Conservation (phyloP, 1,139 yeast genomes). For the Protomyces lactucae-debilis region DNA sequence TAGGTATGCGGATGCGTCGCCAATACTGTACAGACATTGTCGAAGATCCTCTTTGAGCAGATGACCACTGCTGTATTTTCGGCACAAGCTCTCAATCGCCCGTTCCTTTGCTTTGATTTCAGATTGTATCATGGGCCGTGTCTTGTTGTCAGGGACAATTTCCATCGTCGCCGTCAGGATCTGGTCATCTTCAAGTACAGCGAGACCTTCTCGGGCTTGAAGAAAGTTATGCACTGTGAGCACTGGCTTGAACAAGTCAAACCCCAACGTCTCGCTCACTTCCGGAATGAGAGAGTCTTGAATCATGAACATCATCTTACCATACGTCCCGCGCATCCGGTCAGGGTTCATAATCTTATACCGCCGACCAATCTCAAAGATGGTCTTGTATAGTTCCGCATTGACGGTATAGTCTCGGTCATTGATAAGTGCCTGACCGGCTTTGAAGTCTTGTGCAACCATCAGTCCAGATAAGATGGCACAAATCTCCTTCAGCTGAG, state of each 20-base stretch:
- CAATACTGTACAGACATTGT: slow-evolving; percentile 64
- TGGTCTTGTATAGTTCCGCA: slow-evolving; percentile 60
- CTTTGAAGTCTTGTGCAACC: slow-evolving; percentile 64
- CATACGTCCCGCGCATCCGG: slow-evolving; percentile 66
- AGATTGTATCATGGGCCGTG: slow-evolving; percentile 50
- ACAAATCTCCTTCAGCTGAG: slow-evolving; percentile 65
- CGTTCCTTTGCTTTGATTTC: slow-evolving; percentile 58
- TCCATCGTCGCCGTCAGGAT: slow-evolving; percentile 60
- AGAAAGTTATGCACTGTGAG: slow-evolving; percentile 54
- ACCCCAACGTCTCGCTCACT: slow-evolving; percentile 60
- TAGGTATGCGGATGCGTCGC: slow-evolving; percentile 68
- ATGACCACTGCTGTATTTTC: slow-evolving; percentile 41
- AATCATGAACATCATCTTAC: slow-evolving; percentile 70
- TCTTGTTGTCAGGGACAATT: slow-evolving; percentile 53
- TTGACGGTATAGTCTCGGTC: slow-evolving; percentile 61
- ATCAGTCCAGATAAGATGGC: slow-evolving; percentile 68
- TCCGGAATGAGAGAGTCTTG: slow-evolving; percentile 74
- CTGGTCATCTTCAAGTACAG: slow-evolving; percentile 52
- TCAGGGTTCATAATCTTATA: slow-evolving; percentile 78
- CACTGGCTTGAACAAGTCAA: slow-evolving; percentile 65
- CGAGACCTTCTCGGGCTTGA: slow-evolving; percentile 43
- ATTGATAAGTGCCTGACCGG: slow-evolving; percentile 57
- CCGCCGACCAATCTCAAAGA: slow-evolving; percentile 70
- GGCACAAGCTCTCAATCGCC: slow-evolving; percentile 55
- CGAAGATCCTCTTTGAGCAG: slow-evolving; percentile 54